phyloP scores from a whole-genome alignment of 306 rosid species.

The Cicer chorassanicum region DNA sequence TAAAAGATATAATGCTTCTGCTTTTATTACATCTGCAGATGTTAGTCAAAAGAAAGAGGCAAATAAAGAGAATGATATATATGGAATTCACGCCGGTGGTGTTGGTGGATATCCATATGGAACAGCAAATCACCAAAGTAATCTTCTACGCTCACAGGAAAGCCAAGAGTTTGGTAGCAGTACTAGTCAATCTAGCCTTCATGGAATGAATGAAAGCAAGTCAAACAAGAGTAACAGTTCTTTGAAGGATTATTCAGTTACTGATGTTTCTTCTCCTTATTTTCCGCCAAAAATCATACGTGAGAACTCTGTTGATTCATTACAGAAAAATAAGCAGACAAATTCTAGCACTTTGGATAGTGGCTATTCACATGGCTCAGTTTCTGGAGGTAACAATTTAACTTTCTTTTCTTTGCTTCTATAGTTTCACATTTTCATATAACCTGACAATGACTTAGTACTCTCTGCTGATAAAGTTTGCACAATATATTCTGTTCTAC shows the following conservation, averaged over 20 bases:
- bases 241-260: conserved; percentile 53
- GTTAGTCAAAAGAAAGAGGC: conserved; percentile 47
- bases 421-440: conserved; percentile 29
- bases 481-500: conserved; percentile 44
- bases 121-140: conserved; percentile 49
- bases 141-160: conserved; percentile 45
- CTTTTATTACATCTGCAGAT: conserved; percentile 47
- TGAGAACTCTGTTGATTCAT: conserved; percentile 59
- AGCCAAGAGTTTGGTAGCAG: conserved; percentile 55
- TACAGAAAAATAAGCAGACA: conserved; percentile 52
- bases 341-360: conserved; percentile 48
- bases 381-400: conserved; percentile 61
- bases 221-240: conserved; percentile 51
- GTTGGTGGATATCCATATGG: conserved; percentile 51
- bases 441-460: conserved; percentile 35
- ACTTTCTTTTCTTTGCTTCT: conserved; percentile 5
- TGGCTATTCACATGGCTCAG: conserved; percentile 48
- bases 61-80: conserved; percentile 48
- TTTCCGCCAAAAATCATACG: conserved; percentile 52
- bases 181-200: conserved; percentile 53
- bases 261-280: conserved; percentile 51
- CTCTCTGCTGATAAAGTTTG: conserved; percentile 51
- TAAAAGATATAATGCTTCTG: conserved; percentile 49
- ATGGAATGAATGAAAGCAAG: conserved; percentile 54
- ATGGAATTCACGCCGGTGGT: conserved; percentile 46